phyloP scores from a whole-genome alignment of 176 grass and related monocot species.

The Oryza australiensis region DNA sequence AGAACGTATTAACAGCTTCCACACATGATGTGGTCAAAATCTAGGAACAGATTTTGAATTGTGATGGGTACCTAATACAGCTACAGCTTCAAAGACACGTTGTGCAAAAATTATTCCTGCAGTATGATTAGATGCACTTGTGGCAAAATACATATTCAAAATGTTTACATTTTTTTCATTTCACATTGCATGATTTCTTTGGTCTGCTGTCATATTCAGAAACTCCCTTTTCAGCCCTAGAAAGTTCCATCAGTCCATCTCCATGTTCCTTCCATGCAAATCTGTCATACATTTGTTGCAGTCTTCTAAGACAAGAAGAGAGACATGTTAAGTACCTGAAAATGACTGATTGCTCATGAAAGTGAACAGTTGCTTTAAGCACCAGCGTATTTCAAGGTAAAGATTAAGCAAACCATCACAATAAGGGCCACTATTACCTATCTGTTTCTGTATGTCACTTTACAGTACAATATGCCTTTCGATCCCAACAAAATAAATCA shows the following conservation, averaged over 20 bases:
- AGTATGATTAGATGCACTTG: not conserved
- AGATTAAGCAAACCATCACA: not conserved
- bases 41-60: slow-evolving; percentile 8
- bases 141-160: not conserved
- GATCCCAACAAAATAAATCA: not conserved
- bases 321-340: slow-evolving; percentile 1
- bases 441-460: not conserved
- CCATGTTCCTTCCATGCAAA: not conserved
- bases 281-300: not conserved
- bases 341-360: not conserved
- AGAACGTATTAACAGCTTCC: not conserved
- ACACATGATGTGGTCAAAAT: slow-evolving; percentile 7
- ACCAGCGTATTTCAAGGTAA: not conserved
- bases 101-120: not conserved
- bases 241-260: slow-evolving; percentile 5
- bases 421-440: not conserved
- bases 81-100: not conserved
- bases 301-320: not conserved
- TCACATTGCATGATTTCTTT: not conserved
- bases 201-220: not conserved
- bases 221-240: not conserved
- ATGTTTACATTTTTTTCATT: not conserved
- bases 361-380: not conserved
- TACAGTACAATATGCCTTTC: not conserved
- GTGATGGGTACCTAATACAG: not conserved